Percentiles rank a stretch among this genome's conserved stretches.
phyloP scores from a whole-genome alignment of 805 yeast genomes.

The Geotrichum ghanense region DNA sequence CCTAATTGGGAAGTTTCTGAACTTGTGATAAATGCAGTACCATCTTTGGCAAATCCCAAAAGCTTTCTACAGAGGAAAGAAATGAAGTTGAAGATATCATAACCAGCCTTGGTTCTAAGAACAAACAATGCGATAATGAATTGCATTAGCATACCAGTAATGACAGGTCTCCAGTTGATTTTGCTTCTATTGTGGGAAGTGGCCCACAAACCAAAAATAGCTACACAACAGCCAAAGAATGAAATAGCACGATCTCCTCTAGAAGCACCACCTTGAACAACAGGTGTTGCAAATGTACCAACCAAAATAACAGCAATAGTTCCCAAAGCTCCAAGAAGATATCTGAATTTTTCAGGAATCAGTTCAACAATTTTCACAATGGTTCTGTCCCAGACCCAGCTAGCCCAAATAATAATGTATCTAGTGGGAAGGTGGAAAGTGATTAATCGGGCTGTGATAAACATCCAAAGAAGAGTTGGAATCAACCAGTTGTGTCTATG shows the following conservation, averaged over 20 bases:
- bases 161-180: slow-evolving; percentile 48
- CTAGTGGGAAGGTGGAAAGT: slow-evolving; percentile 37
- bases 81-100: slow-evolving; percentile 49
- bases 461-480: slow-evolving; percentile 42
- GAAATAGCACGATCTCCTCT: slow-evolving; percentile 46
- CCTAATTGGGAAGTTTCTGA: slow-evolving; percentile 29
- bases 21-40: slow-evolving; percentile 48
- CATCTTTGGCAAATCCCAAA: slow-evolving; percentile 45
- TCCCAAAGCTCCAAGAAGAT: slow-evolving; percentile 33
- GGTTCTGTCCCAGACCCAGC: slow-evolving; percentile 24
- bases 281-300: slow-evolving; percentile 32
- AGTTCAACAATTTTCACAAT: slow-evolving; percentile 17
- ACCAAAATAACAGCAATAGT: slow-evolving; percentile 38
- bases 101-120: slow-evolving; percentile 46
- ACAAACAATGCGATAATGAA: slow-evolving; percentile 50
- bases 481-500: slow-evolving; percentile 45
- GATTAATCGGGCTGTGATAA: slow-evolving; percentile 39
- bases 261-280: slow-evolving; percentile 30
- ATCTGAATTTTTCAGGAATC: slow-evolving; percentile 34
- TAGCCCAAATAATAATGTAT: slow-evolving; percentile 19
- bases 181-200: slow-evolving; percentile 36
- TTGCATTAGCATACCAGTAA: slow-evolving; percentile 49
- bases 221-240: slow-evolving; percentile 41
- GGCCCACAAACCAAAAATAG: slow-evolving; percentile 32
- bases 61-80: slow-evolving; percentile 45